Base-by-base conservation (phyloP, 306 rosid species). In the Carpinus fangiana region DNA sequence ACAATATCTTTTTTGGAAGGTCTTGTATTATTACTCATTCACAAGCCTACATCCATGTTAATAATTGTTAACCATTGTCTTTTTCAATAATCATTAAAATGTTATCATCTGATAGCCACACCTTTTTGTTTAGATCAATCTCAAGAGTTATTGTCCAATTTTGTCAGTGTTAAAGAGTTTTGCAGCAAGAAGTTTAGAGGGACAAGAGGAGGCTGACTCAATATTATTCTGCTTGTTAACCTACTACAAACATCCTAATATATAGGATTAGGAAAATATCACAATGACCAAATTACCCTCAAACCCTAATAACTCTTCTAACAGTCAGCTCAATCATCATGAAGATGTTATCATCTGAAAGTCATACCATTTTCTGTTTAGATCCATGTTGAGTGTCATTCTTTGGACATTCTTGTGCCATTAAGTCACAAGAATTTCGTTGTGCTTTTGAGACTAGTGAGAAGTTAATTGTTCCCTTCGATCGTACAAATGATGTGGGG, bases 371-470 rank as follows among this genome's bases (percentile, higher is more conserved):
- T 55, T 53, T 59, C 51, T 83, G 66, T 48, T 48, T 56, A 77
- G 43, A 61, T 51, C 50, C 80, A 61, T 51, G 70, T 74, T 46
- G 81, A 76, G 79, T 53, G 41, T 57, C 47, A 65, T 72, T 74
- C 71, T 80, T 72, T 54, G 78, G 57, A 65, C 72, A 46, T 56
- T 55, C 80, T 53, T 23, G 73, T 36, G 67, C 47, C 43, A 62
- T 77, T 36, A 84, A 73, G 77, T 82, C 81, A 65, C 52, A 78
- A 26, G 70, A 34, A 60, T 70, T 73, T 50, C 8, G 60, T 50
- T 34, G 87, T 23, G 82, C 79, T 71, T 76, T 91, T 76, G 73
- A 85, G 60, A 52, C 77, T 55, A 77, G 13, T 51, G 81, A 75
- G 12, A 79, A 66, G 83, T 74, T 90, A 62, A 75, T 55, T 52